A percentile compares a stretch with the other conserved stretches of the same genome.
These are phyloP conservation scores for Fennellomyces sp. DNA, from an alignment of 371 early-diverging fungal species.

Conservation along the genomic window DNA sequence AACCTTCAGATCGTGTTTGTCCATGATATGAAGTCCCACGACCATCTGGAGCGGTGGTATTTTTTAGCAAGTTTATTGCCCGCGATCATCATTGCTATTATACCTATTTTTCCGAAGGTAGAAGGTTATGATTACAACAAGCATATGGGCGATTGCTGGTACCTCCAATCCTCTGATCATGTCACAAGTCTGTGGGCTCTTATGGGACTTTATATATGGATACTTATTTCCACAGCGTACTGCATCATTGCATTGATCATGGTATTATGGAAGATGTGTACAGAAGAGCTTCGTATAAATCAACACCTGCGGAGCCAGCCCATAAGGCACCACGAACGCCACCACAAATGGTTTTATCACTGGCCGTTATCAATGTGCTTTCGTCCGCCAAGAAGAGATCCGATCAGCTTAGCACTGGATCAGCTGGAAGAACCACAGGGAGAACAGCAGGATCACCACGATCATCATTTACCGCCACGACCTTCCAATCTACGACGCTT, in stretches of 20 bases:
- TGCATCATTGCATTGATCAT: conserved; percentile 9
- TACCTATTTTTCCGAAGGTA: conserved; percentile 4
- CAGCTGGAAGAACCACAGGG: not conserved
- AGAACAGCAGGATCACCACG: not conserved
- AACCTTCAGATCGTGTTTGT: conserved; percentile 17
- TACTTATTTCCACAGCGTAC: conserved; percentile 4
- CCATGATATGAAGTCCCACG: not conserved
- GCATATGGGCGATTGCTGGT: conserved; percentile 13
- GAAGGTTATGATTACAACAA: conserved; percentile 7
- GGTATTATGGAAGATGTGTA: conserved; percentile 11
- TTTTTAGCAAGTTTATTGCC: not conserved
- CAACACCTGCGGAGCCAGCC: not conserved
- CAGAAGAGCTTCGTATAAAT: conserved; percentile 12
- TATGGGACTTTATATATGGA: conserved; percentile 17
- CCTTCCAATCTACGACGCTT: not conserved
- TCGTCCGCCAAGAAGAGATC: not conserved
- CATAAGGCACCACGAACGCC: not conserved
- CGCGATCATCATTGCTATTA: conserved; percentile 7
- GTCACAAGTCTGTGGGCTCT: conserved; percentile 7
- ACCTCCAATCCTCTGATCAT: not conserved
- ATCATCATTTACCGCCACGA: not conserved
- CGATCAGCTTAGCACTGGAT: not conserved
- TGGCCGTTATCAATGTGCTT: not conserved
- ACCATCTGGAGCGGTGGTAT: conserved; percentile 11
- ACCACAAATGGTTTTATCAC: not conserved